Evolutionary conservation across 2,329 filamentous ascomycete genomes (phyloP), one percentile per base, ranked within the genome.

Genomic region (Trichophyton schoenleinii): DNA sequence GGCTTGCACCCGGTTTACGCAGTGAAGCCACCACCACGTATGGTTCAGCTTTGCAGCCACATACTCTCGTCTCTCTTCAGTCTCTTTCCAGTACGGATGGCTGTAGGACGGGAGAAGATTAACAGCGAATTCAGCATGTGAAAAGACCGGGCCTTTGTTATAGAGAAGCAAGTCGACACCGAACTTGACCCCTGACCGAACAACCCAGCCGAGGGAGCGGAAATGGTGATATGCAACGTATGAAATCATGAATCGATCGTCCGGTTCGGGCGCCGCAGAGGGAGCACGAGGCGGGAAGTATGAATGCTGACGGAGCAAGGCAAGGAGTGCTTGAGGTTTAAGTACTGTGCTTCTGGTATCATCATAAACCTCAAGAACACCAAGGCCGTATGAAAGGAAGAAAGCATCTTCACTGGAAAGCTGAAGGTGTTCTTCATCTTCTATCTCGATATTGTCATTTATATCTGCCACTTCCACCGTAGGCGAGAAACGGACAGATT

Each of bases 141-240:
- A 86, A 72, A 99, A 97, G 0, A 94, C 92, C 0, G 94, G 94
- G 0, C 94, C 94, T 20, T 91, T 87, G 61, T 90, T 86, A 75
- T 99, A 99, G 6, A 99, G 81, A n/a, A 99, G 78, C 78, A 89
- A 96, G 73, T 99, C 94, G 8, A 91, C 88, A 22, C 89, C 89
- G 68, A 99, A 99, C 70, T 99, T 99, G 71, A 95, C 86, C 41
- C 94, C 95, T 3, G 88, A 85, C 13, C 95, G 87, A 0, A 95
- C 87, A 0, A 96, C 89, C 92, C 94, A 99, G 25, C 94, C 94
- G 0, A 97, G 80, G 0, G 91, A 95, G 42, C 94, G 87, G 76
- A 96, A 99, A 72, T 99, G 92, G 71, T 99, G 94, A 72, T 96
- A 99, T 18, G 89, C 89, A 11, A 85, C 85, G 69, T 97, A 99